These are phyloP conservation scores for Populus hybrid DNA, from an alignment of 441 rosid species.

Conservation along the genomic window DNA sequence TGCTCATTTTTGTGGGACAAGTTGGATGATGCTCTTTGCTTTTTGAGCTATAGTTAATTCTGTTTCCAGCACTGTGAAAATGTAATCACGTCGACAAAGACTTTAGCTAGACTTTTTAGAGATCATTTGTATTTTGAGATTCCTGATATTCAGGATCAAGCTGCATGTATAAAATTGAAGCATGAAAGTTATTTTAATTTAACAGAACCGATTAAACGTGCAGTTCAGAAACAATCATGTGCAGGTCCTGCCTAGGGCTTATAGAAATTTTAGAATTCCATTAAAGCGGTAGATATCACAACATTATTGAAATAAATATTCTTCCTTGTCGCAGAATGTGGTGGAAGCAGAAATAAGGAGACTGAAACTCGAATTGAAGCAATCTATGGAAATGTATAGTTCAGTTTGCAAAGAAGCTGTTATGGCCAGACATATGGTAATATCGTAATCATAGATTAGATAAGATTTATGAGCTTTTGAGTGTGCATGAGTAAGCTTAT, in stretches of 20 bases:
- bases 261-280: background rate
- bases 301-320: constrained; percentile 1
- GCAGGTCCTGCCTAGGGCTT: background rate
- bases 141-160: background rate
- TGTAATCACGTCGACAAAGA: background rate
- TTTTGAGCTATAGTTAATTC: background rate
- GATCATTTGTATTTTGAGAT: background rate
- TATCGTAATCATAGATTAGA: constrained; percentile 12
- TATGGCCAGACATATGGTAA: constrained; percentile 39
- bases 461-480: background rate
- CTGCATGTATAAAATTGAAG: background rate
- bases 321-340: constrained; percentile 22
- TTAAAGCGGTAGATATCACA: background rate
- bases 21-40: background rate
- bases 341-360: constrained; percentile 47
- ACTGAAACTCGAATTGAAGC: constrained; percentile 49
- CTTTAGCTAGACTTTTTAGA: background rate
- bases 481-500: background rate
- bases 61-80: background rate
- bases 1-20: background rate
- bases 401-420: constrained; percentile 35
- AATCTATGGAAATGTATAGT: constrained; percentile 33
- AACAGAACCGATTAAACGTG: background rate
- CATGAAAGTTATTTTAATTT: background rate
- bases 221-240: background rate